Evolutionary conservation across 805 yeast genomes (phyloP), one percentile per base, ranked within the genome.

Genomic region (Metschnikowia continentalis): DNA sequence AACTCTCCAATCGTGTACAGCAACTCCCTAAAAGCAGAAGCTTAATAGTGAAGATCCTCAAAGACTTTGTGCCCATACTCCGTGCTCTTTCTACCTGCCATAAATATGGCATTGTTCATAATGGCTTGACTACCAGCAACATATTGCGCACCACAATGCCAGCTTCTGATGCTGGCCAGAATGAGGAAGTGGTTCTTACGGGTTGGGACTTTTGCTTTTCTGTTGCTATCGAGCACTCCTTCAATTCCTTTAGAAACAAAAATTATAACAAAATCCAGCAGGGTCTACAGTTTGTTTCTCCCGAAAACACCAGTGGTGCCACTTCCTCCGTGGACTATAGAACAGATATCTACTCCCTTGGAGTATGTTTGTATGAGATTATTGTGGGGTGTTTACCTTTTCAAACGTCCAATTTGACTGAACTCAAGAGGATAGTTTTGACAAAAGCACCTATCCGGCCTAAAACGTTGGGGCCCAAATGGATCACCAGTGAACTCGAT

Each of bases 191-290:
- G 4, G 70, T 61, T 39, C 59, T 78, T 10, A 66, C 71, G 1
- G 79, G 79, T 2, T 79, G 81, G 77, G 82, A 78, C 54, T 78
- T 75, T 51, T 59, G 72, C 37, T 78, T 77, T 52, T 56, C 76
- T 2, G 62, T 69, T 14, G 62, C 61, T 22, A 66, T 68, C 1
- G 83, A 79, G 50, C 74, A 71, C 49, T 65, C 76, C 30, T 57
- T 69, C 14, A 64, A 71, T 44, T 74, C 76, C 17, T 77, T 69
- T 53, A 59, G 82, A 26, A 66, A 71, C 32, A 60, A 69, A n/a
- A 74, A 76, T 52, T 62, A 71, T 51, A 58, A 64, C 47, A 66
- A 65, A 32, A 62, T 76, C 14, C 66, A 68, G 2, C 72, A 70
- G 30, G 65, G 72, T 51, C 59, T 78, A 19, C 79, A 80, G 0